Conservation (phyloP, 2,329 filamentous ascomycete species). For the Corinectria fuckeliana region DNA sequence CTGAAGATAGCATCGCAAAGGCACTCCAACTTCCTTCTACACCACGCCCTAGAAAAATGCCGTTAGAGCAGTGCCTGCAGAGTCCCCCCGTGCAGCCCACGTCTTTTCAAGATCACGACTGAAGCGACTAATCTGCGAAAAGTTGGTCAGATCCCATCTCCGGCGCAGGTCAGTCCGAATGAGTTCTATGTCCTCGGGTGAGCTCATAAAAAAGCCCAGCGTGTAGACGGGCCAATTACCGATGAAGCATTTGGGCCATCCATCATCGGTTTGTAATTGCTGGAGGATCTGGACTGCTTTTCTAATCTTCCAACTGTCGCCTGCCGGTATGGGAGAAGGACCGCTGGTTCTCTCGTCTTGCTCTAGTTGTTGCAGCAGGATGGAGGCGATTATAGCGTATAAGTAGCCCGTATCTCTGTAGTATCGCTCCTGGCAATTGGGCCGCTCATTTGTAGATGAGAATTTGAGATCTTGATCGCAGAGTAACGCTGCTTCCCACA, state of each 20-base stretch:
- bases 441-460: neutral
- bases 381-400: constrained; percentile 26
- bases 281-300: constrained; percentile 20
- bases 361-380: constrained; percentile 25
- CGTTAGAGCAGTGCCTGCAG: neutral
- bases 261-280: constrained; percentile 12
- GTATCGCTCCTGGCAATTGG: neutral
- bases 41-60: neutral
- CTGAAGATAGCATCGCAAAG: no score
- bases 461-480: neutral
- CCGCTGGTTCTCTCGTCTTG: neutral
- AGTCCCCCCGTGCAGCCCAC: constrained; percentile 11
- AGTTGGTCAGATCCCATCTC: constrained; percentile 26
- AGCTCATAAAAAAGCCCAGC: constrained; percentile 25
- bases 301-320: constrained; percentile 26
- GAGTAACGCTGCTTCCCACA: constrained; percentile 22
- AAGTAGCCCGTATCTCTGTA: constrained; percentile 28
- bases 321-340: neutral
- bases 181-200: constrained; percentile 15
- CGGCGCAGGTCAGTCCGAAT: constrained; percentile 25
- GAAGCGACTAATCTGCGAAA: constrained; percentile 25
- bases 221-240: constrained; percentile 36
- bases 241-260: constrained; percentile 37
- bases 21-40: no score
- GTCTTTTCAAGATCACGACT: constrained; percentile 26